phyloP scores from a whole-genome alignment of 2,329 filamentous ascomycete species.

The Ustilaginoidea virens region DNA sequence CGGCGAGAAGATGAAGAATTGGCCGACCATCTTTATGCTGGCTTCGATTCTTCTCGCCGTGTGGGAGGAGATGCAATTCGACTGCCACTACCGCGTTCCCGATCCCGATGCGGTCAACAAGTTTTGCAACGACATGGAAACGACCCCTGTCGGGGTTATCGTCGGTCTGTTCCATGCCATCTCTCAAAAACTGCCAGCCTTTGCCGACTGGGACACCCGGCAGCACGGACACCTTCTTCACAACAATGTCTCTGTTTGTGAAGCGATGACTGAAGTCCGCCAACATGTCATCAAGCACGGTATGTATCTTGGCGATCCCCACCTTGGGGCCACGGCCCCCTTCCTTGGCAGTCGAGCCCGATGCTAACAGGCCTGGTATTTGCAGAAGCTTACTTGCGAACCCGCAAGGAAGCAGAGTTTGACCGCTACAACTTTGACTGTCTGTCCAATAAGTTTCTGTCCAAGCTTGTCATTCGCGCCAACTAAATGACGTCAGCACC shows the following conservation, averaged over 20 bases:
- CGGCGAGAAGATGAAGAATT: conserved; percentile 94
- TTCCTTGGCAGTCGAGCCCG: too few relatives aligned
- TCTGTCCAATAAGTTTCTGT: conserved; percentile 92
- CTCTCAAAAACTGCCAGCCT: conserved; percentile 84
- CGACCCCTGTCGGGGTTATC: conserved; percentile 87
- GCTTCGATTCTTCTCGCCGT: conserved; percentile 84
- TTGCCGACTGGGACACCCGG: conserved; percentile 85
- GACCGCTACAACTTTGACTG: conserved; percentile 88
- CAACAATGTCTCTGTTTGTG: conserved; percentile 83
- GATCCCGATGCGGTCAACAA: conserved; percentile 75
- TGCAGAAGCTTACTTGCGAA: conserved; percentile 72
- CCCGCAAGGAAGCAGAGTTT: conserved; percentile 66
- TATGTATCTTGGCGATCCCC: conserved; percentile 30
- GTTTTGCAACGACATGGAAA: conserved; percentile 96
- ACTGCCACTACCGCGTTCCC: conserved; percentile 88
- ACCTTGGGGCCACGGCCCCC: too few relatives aligned
- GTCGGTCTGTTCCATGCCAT: conserved; percentile 96
- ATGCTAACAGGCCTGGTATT: conserved; percentile 9
- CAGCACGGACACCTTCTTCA: conserved; percentile 84
- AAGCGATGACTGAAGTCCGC: conserved; percentile 90
- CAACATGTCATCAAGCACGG: conserved; percentile 87
- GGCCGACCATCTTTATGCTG: conserved; percentile 97
- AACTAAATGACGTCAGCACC: conserved; percentile 52
- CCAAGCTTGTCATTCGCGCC: conserved; percentile 88
- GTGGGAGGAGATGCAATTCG: conserved; percentile 98